A percentile compares a stretch with the other conserved stretches of the same genome.
Evolutionary conservation across 495 filamentous ascomycete species (phyloP).

Genomic region (Hyaloscypha variabilis): DNA sequence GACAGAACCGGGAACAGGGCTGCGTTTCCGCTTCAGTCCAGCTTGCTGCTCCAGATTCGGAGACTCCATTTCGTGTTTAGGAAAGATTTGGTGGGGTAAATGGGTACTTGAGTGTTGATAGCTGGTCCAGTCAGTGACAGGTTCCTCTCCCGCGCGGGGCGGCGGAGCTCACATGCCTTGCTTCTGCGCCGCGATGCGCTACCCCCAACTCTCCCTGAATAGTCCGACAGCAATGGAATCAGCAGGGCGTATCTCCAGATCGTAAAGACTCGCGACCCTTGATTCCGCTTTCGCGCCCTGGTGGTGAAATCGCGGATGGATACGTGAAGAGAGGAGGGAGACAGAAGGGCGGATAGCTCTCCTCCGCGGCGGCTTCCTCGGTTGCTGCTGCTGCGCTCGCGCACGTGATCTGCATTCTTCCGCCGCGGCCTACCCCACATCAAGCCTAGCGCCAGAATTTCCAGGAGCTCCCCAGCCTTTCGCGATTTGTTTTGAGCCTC

Average conservation of each 20-base stretch:
- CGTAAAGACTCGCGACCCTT: too few relatives aligned
- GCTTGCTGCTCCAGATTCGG: slow-evolving; percentile 12
- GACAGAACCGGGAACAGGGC: slow-evolving; percentile 4
- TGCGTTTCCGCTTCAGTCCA: slow-evolving; percentile 24
- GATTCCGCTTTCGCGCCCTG: too few relatives aligned
- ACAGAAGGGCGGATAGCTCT: slow-evolving; percentile 3
- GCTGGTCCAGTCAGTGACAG: too few relatives aligned
- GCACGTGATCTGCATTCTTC: not conserved
- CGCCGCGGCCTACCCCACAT: not conserved
- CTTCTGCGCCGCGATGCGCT: too few relatives aligned
- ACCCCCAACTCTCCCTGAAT: too few relatives aligned
- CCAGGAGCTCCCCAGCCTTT: not conserved
- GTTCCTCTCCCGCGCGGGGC: not conserved
- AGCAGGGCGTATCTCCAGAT: too few relatives aligned
- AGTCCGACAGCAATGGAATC: too few relatives aligned
- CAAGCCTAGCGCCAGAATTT: not conserved
- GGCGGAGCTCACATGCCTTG: too few relatives aligned
- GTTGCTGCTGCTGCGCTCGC: not conserved
- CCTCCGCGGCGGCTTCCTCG: slow-evolving; percentile 23
- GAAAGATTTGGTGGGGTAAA: not conserved
- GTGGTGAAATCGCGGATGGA: too few relatives aligned
- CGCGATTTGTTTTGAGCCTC: slow-evolving; percentile 16
- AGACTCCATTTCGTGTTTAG: slow-evolving; percentile 16
- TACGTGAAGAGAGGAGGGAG: not conserved
- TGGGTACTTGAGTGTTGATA: not conserved